Evolutionary conservation across 441 rosid species (phyloP).

Genomic region (Mallotus repandus): DNA sequence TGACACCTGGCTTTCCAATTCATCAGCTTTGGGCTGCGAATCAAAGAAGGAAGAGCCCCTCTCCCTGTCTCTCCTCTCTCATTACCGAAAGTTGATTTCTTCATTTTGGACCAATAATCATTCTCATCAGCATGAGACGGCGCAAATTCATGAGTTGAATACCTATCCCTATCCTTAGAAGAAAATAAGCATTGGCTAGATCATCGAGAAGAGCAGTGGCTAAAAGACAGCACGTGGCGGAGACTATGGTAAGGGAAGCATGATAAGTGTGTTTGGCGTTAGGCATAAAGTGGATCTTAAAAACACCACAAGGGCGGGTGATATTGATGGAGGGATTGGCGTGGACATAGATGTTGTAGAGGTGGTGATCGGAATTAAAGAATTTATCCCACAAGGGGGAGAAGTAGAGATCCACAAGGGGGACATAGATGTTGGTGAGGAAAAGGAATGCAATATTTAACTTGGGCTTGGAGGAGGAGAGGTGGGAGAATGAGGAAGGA

Average conservation of each 20-base stretch:
- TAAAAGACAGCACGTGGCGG: conserved; percentile 85
- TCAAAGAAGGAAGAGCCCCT: conserved; percentile 50
- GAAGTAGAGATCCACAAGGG: conserved; percentile 74
- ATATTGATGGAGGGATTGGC: conserved; percentile 73
- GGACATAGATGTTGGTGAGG: conserved; percentile 84
- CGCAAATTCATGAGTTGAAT: conserved; percentile 35
- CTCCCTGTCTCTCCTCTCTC: conserved; percentile 46
- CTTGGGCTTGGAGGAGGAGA: conserved; percentile 54
- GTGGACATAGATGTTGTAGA: conserved; percentile 78
- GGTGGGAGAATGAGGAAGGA: conserved; percentile 50
- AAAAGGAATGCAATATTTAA: conserved; percentile 72
- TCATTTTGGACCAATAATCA: conserved; percentile 74
- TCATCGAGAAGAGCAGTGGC: conserved; percentile 88
- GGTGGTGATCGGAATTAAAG: conserved; percentile 42
- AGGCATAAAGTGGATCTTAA: conserved; percentile 47
- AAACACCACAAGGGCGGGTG: conserved; percentile 50
- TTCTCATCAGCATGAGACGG: conserved; percentile 87
- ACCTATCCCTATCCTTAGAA: conserved; percentile 54
- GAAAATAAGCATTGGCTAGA: conserved; percentile 71
- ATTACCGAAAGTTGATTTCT: conserved; percentile 43
- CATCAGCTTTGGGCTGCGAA: conserved; percentile 89
- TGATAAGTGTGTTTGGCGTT: conserved; percentile 66
- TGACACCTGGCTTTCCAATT: conserved; percentile 71
- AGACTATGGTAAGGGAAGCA: conserved; percentile 80
- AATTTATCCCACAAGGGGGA: conserved; percentile 67